Conservation (phyloP, 2,329 filamentous ascomycete species). For the Claviceps digitariae region DNA sequence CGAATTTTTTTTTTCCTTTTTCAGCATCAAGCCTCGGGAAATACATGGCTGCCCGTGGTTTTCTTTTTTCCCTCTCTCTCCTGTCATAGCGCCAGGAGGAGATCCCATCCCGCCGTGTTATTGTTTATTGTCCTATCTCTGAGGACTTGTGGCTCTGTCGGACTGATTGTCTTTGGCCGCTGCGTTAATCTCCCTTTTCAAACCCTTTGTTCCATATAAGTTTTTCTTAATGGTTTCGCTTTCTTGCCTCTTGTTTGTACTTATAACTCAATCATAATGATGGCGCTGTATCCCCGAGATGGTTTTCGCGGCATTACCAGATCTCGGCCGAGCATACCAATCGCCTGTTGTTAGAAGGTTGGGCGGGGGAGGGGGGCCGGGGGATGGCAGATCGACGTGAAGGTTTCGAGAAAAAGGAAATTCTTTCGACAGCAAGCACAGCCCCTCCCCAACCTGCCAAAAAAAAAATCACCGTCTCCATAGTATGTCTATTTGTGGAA, state of each 20-base stretch:
- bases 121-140: not conserved
- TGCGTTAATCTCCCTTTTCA: not conserved
- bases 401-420: not conserved
- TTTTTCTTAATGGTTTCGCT: not conserved
- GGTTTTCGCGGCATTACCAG: not conserved
- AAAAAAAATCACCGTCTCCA: not conserved
- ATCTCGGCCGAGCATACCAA: not conserved
- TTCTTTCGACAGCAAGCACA: not conserved
- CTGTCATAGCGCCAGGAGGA: not conserved
- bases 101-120: not conserved
- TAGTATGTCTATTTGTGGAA: not conserved
- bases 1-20: not conserved
- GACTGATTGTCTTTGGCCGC: not conserved
- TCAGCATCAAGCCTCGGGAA: not conserved
- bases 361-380: not conserved
- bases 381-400: not conserved
- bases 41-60: not conserved
- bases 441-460: too few species aligned
- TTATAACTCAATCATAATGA: conserved; percentile 7
- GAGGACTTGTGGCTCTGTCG: not conserved
- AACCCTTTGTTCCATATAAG: not conserved
- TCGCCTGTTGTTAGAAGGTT: not conserved
- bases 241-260: not conserved
- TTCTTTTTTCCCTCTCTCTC: not conserved
- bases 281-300: conserved; percentile 3